Evolutionary conservation across 495 filamentous ascomycete genomes (phyloP).

Genomic region (Jackrogersella multiformis): DNA sequence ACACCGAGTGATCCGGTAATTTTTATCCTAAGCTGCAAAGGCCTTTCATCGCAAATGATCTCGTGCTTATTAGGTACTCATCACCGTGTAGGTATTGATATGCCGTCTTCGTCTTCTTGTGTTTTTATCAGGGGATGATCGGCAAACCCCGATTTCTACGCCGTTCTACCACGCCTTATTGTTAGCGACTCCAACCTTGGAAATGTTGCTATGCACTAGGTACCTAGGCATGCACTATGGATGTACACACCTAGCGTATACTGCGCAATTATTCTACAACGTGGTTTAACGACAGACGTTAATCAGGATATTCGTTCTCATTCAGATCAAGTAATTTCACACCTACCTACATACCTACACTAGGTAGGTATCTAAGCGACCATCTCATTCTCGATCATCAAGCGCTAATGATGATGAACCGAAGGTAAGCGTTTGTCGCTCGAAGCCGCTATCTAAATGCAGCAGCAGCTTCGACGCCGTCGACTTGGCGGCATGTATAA

Average conservation of each 20-base stretch:
- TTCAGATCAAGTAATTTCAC: background rate
- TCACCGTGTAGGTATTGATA: background rate
- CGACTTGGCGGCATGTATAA: background rate
- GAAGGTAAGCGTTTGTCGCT: background rate
- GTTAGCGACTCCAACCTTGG: no score
- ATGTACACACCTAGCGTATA: no score
- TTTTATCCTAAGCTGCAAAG: background rate
- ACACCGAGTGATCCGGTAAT: background rate
- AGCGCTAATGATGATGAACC: background rate
- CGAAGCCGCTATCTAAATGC: no score
- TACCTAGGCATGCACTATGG: no score
- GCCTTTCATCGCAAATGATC: background rate
- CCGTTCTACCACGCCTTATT: background rate
- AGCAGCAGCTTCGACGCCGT: background rate
- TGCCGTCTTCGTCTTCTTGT: background rate
- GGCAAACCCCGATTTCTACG: background rate
- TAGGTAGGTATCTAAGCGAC: no score
- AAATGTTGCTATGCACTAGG: no score
- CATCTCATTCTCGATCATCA: no score
- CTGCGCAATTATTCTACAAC: background rate
- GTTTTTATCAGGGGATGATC: no score
- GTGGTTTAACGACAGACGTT: background rate
- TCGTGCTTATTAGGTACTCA: slow-evolving; percentile 1
- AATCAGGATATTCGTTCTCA: background rate
- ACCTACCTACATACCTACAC: no score